Evolutionary conservation across 164 flowering plant species (phyloP).

Genomic region (Vitis labrusca): DNA sequence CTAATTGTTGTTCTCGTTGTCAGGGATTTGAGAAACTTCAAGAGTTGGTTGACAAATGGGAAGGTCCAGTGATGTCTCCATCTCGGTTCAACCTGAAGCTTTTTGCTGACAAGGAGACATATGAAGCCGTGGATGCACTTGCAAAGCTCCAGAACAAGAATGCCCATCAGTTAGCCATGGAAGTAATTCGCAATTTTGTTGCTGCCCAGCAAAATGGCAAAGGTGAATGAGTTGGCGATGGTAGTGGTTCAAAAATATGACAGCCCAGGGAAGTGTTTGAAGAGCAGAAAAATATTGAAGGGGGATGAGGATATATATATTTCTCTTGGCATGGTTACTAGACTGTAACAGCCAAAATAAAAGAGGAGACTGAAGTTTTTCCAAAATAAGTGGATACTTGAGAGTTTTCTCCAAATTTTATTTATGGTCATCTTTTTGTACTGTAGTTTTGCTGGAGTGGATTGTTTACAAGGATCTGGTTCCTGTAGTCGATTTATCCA

Average conservation of each 20-base stretch:
- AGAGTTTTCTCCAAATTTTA: too few relatives aligned
- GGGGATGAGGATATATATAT: conserved; percentile 2
- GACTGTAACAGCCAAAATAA: conserved; percentile 16
- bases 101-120: conserved; percentile 73
- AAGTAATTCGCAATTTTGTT: conserved; percentile 74
- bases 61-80: conserved; percentile 41
- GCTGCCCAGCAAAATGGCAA: conserved; percentile 78
- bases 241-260: not conserved
- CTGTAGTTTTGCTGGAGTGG: too few relatives aligned
- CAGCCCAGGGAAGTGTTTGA: not conserved
- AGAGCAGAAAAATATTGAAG: not conserved
- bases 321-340: conserved; percentile 12
- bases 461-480: too few relatives aligned
- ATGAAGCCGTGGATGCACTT: conserved; percentile 57
- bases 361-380: too few relatives aligned
- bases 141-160: conserved; percentile 66
- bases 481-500: too few relatives aligned
- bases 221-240: conserved; percentile 27
- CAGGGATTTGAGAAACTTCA: conserved; percentile 90
- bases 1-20: not conserved
- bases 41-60: conserved; percentile 80
- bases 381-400: too few relatives aligned
- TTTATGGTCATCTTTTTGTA: too few relatives aligned
- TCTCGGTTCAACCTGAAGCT: conserved; percentile 58
- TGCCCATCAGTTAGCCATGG: conserved; percentile 85